Base-by-base conservation (phyloP, 2,329 filamentous ascomycete genomes). In the Trichophyton mentagrophytes region DNA sequence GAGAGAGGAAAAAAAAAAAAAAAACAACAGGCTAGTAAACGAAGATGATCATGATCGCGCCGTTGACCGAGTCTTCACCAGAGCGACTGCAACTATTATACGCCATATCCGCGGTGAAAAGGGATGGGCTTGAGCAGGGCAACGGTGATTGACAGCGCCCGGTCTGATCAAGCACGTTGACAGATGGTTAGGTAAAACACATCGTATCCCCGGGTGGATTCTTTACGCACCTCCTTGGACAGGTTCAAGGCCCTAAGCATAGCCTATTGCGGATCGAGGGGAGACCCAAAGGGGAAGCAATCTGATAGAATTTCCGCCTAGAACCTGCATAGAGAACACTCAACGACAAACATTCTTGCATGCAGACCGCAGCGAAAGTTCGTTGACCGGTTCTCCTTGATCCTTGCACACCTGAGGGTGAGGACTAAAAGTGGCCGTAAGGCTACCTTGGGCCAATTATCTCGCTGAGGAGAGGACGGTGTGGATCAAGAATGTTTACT, bases 221-320 rank as follows among this genome's bases (percentile, higher is more conserved):
- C 49, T 33, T 30, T 55, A 8, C 49, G 33, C 49, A 27, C 49
- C 49, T 17, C 30, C 49, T 15, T 30, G 27, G 27, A 53, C 13
- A 22, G 44, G 20, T 46, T 20, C 6, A 47, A 47, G 17, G 44
- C 49, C 25, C 30, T 20, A 55, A 55, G 17, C 27, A 55, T 55
- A 55, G 49, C 49, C 49, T 55, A 55, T 55, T 55, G 49, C 49
- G 49, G 49, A 55, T 36, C 49, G 49, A 55, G 49, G 33, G 46
- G 46, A 55, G 49, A 36, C 49, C 49, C 15, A 17, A 55, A 55
- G 4, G 27, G 49, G 49, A 55, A 55, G 30, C 49, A 55, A n/a
- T 33, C 27, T n/a, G 49, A 17, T 55, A 36, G 9, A n/a, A 55
- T 13, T 27, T 27, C 49, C 30, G 49, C 49, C 49, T 55, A 55